phyloP scores from a whole-genome alignment of 768 basidiomycete species.

The Psilocybe cubensis region DNA sequence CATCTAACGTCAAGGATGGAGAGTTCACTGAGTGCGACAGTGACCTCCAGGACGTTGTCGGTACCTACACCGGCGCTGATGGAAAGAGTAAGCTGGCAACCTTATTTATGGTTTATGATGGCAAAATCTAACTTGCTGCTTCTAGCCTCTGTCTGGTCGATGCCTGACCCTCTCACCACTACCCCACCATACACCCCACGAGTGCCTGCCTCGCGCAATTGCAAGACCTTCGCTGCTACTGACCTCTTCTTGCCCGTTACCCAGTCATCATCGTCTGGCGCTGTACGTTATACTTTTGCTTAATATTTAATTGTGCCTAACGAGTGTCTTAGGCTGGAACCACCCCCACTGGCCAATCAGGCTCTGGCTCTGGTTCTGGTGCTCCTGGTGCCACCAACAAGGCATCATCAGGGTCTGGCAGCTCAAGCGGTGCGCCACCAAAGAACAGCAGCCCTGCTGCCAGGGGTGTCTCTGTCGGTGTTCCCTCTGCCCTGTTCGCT shows the following conservation, averaged over 20 bases:
- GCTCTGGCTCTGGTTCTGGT: neutral
- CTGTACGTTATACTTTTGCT: neutral
- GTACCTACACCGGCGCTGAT: slow-evolving; percentile 39
- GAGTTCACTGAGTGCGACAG: slow-evolving; percentile 64
- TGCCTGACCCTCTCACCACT: slow-evolving; percentile 21
- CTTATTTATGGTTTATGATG: neutral
- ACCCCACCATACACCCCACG: slow-evolving; percentile 44
- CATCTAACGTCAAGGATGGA: slow-evolving; percentile 56
- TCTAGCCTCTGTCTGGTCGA: slow-evolving; percentile 16
- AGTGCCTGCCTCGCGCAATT: slow-evolving; percentile 43
- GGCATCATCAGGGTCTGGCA: neutral
- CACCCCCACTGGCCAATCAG: neutral
- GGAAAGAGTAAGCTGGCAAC: slow-evolving; percentile 30
- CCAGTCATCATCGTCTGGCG: neutral
- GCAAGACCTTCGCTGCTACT: slow-evolving; percentile 33
- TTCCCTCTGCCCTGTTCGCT: neutral
- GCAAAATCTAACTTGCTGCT: neutral
- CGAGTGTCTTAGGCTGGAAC: neutral
- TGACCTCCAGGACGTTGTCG: slow-evolving; percentile 61
- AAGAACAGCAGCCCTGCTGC: neutral
- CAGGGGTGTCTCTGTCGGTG: neutral
- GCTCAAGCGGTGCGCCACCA: neutral
- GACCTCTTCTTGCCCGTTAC: slow-evolving; percentile 26
- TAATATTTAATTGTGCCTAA: no score
- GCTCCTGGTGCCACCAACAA: neutral